These are phyloP conservation scores for Aciculosporium take DNA, from an alignment of 2,329 filamentous ascomycete genomes.

Conservation along the genomic window DNA sequence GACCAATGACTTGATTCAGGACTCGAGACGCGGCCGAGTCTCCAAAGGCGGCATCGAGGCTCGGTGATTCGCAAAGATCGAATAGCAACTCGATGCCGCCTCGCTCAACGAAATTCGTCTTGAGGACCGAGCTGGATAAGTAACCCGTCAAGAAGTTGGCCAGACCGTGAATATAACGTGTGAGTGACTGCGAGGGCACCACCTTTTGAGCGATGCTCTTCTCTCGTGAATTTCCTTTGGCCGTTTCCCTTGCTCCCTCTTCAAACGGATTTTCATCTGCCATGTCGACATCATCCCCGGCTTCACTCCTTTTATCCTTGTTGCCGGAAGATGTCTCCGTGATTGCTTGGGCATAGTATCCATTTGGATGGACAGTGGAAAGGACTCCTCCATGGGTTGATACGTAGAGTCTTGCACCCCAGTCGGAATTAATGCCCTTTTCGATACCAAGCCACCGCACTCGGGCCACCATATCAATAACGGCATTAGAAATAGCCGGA, in stretches of 20 bases:
- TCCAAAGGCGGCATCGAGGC: slow-evolving; percentile 49
- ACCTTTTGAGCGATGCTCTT: slow-evolving; percentile 7
- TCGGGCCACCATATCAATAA: slow-evolving; percentile 76
- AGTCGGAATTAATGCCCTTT: slow-evolving; percentile 53
- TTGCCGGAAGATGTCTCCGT: slow-evolving; percentile 20
- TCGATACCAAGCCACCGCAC: slow-evolving; percentile 60
- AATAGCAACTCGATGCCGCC: slow-evolving; percentile 75
- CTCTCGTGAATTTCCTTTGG: not conserved
- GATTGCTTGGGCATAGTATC: slow-evolving; percentile 15
- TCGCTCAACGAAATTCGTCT: slow-evolving; percentile 57
- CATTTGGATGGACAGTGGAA: slow-evolving; percentile 37
- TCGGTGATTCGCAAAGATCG: slow-evolving; percentile 70
- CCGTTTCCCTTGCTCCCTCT: slow-evolving; percentile 8
- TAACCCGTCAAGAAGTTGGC: slow-evolving; percentile 64
- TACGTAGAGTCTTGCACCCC: slow-evolving; percentile 67
- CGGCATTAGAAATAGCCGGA: slow-evolving; percentile 65
- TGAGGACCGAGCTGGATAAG: slow-evolving; percentile 59
- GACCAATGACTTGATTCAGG: slow-evolving; percentile 59
- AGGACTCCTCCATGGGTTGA: slow-evolving; percentile 43
- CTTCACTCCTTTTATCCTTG: slow-evolving; percentile 23
- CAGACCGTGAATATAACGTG: slow-evolving; percentile 60
- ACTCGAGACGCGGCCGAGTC: slow-evolving; percentile 53
- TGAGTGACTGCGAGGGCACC: slow-evolving; percentile 27
- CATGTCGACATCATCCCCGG: slow-evolving; percentile 54
- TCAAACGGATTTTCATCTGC: slow-evolving; percentile 29